Percentiles rank a stretch among this genome's conserved stretches.
phyloP scores from a whole-genome alignment of 2,329 filamentous ascomycete genomes.

The Trichoderma sp. region DNA sequence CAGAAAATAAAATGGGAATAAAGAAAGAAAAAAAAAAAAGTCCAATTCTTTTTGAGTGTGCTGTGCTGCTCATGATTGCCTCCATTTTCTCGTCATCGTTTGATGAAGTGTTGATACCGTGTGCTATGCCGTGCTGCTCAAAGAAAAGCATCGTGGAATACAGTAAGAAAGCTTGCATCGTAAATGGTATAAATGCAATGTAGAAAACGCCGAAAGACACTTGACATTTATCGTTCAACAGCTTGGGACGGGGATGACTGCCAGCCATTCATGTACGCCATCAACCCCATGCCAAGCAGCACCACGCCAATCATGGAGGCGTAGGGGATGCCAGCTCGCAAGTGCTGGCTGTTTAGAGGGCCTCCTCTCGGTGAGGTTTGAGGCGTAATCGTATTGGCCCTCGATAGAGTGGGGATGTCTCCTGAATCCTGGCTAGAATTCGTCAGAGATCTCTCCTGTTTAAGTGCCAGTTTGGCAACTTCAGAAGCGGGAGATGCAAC shows the following conservation, averaged over 20 bases:
- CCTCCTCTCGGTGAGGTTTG: constrained; percentile 39
- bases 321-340: constrained; percentile 63
- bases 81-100: constrained; percentile 32
- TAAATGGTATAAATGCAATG: neutral
- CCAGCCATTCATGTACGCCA: constrained; percentile 86
- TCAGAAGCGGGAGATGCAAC: constrained; percentile 25
- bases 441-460: constrained; percentile 22
- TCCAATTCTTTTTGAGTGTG: constrained; percentile 27
- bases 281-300: constrained; percentile 74
- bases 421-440: constrained; percentile 33
- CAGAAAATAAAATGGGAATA: constrained; percentile 22
- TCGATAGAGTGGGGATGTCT: constrained; percentile 44
- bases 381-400: constrained; percentile 49
- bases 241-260: constrained; percentile 44
- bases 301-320: constrained; percentile 81
- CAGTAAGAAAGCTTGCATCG: constrained; percentile 2
- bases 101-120: constrained; percentile 21
- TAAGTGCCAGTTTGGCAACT: constrained; percentile 22
- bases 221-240: constrained; percentile 33
- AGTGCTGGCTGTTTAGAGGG: constrained; percentile 42
- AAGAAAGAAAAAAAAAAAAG: constrained; percentile 24
- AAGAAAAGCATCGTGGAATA: constrained; percentile 6
- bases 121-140: constrained; percentile 27
- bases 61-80: constrained; percentile 28
- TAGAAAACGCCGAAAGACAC: neutral